phyloP scores from a whole-genome alignment of 2,329 filamentous ascomycete genomes.

The Gyromitra esculenta region DNA sequence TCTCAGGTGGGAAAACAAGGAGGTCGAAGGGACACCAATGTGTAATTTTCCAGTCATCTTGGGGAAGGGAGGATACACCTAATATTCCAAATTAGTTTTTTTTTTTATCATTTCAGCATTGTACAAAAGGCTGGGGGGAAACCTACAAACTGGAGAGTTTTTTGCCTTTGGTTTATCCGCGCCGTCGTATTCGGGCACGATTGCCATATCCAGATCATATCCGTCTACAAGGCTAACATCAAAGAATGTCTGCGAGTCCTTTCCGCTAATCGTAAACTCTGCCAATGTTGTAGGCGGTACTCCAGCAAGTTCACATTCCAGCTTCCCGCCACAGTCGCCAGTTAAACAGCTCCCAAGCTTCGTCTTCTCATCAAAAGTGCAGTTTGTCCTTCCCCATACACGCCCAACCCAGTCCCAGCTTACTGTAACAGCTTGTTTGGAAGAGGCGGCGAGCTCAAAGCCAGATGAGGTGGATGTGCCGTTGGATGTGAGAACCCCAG shows the following conservation, averaged over 20 bases:
- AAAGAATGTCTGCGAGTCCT: conserved; percentile 77
- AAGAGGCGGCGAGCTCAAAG: conserved; percentile 72
- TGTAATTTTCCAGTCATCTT: conserved; percentile 63
- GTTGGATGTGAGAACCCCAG: conserved; percentile 76
- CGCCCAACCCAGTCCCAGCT: conserved; percentile 80
- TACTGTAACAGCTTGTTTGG: conserved; percentile 71
- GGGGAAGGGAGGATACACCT: conserved; percentile 59
- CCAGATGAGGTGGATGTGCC: conserved; percentile 74
- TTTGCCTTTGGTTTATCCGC: conserved; percentile 48
- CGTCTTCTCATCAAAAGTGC: conserved; percentile 68
- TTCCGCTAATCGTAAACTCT: conserved; percentile 80
- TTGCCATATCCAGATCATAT: conserved; percentile 79
- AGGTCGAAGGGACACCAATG: conserved; percentile 85
- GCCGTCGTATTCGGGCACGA: conserved; percentile 58
- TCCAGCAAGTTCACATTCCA: conserved; percentile 76
- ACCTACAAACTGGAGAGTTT: conserved; percentile 55
- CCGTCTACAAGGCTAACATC: conserved; percentile 87
- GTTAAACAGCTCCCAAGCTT: conserved; percentile 67
- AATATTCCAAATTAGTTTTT: conserved; percentile 61
- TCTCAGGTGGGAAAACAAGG: conserved; percentile 73
- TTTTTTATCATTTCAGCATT: neutral
- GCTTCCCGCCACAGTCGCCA: conserved; percentile 77
- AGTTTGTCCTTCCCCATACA: conserved; percentile 85
- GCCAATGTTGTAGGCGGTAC: conserved; percentile 78
- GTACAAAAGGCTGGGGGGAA: neutral